Evolutionary conservation across 1,284 basidiomycete genomes (phyloP).

Genomic region (Tausonia pullulans): DNA sequence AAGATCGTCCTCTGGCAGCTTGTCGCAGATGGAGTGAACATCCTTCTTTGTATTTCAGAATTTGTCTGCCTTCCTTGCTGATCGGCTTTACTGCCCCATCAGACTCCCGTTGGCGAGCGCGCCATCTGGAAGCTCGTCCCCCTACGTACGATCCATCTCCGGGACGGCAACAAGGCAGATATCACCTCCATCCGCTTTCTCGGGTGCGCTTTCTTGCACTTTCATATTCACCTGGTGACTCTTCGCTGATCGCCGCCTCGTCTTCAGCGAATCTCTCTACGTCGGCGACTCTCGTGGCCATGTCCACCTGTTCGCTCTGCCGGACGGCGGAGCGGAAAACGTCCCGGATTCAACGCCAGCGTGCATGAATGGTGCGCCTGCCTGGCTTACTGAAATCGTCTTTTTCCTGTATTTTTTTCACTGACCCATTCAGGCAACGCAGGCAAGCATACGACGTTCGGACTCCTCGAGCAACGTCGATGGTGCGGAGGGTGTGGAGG

Average conservation of each 20-base stretch:
- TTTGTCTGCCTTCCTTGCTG: not conserved
- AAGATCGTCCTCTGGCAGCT: slow-evolving; percentile 15
- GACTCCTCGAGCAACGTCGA: slow-evolving; percentile 5
- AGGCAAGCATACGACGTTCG: slow-evolving; percentile 11
- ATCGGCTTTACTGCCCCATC: too few relatives aligned
- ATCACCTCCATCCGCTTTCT: slow-evolving; percentile 7
- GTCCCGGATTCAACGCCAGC: slow-evolving; percentile 2
- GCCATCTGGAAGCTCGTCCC: slow-evolving; percentile 9
- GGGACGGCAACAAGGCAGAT: not conserved
- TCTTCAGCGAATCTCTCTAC: slow-evolving; percentile 3
- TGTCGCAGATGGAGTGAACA: slow-evolving; percentile 2
- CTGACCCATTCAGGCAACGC: not conserved
- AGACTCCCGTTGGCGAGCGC: slow-evolving; percentile 11
- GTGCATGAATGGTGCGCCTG: not conserved
- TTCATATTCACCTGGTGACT: not conserved
- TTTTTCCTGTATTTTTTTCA: not conserved
- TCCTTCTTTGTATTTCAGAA: not conserved
- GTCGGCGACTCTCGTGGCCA: slow-evolving; percentile 7
- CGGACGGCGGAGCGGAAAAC: slow-evolving; percentile 14
- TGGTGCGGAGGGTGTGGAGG: not conserved
- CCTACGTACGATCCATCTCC: slow-evolving; percentile 8
- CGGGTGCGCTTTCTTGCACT: not conserved
- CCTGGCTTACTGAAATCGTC: not conserved
- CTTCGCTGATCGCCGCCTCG: not conserved
- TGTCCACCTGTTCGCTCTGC: slow-evolving; percentile 10